phyloP scores from a whole-genome alignment of 176 grass and related monocot genomes.

The Carex kokanica region DNA sequence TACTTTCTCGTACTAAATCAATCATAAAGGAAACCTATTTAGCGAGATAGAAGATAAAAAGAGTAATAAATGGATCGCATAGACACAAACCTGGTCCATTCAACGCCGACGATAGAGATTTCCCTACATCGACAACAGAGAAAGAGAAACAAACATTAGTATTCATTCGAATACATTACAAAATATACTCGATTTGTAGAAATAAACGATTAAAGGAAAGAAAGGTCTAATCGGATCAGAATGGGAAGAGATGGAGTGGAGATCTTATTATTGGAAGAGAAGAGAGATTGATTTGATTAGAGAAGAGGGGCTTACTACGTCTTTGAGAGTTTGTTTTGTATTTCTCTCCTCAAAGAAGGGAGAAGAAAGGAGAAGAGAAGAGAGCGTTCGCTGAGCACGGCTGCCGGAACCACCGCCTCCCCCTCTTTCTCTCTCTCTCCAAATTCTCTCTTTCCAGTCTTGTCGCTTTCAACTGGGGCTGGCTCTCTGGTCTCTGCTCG shows the following conservation, averaged over 20 bases:
- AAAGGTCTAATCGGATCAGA: not conserved
- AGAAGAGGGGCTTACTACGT: not conserved
- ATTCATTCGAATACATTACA: constrained; percentile 7
- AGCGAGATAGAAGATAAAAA: not conserved
- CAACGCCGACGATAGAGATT: not conserved
- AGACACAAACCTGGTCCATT: constrained; percentile 80
- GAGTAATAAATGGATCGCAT: constrained; percentile 13
- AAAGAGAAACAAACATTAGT: not conserved
- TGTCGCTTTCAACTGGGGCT: constrained; percentile 16
- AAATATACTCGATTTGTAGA: not conserved
- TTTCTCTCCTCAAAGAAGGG: too few relatives aligned
- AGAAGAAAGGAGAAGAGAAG: not conserved
- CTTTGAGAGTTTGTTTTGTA: not conserved
- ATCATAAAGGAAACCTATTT: not conserved
- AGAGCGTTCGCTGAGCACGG: constrained; percentile 2
- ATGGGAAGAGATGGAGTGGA: not conserved
- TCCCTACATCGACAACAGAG: constrained; percentile 19
- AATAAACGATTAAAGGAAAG: not conserved
- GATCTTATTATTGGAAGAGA: too few relatives aligned
- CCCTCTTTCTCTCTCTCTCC: constrained; percentile 2
- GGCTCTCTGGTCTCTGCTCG: constrained; percentile 31
- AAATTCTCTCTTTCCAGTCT: constrained; percentile 1
- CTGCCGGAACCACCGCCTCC: constrained; percentile 35
- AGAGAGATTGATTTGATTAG: not conserved
- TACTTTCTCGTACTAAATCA: constrained; percentile 81